Evolutionary conservation across 2,329 filamentous ascomycete genomes (phyloP).

Genomic region (Ophiocordyceps robertsii): DNA sequence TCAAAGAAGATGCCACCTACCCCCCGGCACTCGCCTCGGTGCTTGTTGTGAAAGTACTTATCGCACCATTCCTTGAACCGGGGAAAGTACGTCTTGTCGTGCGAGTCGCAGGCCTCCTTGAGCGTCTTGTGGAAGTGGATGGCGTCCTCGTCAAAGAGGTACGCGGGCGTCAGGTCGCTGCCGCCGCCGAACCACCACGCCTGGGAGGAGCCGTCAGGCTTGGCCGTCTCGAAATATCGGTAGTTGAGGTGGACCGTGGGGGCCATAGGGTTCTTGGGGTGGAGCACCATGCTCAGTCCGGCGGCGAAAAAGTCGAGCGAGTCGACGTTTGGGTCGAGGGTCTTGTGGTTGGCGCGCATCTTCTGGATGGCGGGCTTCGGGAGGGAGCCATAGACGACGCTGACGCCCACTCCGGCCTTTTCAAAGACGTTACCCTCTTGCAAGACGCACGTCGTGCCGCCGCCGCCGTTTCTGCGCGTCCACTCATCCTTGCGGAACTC

Average conservation of each 20-base stretch:
- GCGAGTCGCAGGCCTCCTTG: constrained; percentile 84
- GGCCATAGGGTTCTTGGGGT: constrained; percentile 91
- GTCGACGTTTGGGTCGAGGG: constrained; percentile 63
- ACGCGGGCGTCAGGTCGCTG: constrained; percentile 82
- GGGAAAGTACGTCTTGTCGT: constrained; percentile 84
- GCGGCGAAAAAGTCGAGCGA: constrained; percentile 91
- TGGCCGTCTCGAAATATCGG: constrained; percentile 93
- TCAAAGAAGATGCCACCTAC: constrained; percentile 98
- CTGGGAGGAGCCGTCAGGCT: constrained; percentile 65
- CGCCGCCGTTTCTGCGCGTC: constrained; percentile 77
- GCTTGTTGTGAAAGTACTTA: constrained; percentile 90
- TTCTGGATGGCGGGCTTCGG: constrained; percentile 77
- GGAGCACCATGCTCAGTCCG: constrained; percentile 82
- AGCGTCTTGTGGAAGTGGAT: constrained; percentile 93
- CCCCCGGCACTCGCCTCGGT: constrained; percentile 75
- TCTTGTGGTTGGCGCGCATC: constrained; percentile 94
- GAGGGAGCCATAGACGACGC: constrained; percentile 83
- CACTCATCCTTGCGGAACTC: constrained; percentile 77
- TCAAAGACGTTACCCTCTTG: constrained; percentile 97
- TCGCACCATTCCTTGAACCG: constrained; percentile 98
- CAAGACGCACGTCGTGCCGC: constrained; percentile 85
- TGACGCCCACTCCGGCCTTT: constrained; percentile 92
- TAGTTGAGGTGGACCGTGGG: constrained; percentile 98
- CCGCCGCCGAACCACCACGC: constrained; percentile 99
- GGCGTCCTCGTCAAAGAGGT: constrained; percentile 93